Evolutionary conservation across 2,329 filamentous ascomycete genomes (phyloP), one percentile per base, ranked within the genome.

Genomic region (Hypoxylon sp.): DNA sequence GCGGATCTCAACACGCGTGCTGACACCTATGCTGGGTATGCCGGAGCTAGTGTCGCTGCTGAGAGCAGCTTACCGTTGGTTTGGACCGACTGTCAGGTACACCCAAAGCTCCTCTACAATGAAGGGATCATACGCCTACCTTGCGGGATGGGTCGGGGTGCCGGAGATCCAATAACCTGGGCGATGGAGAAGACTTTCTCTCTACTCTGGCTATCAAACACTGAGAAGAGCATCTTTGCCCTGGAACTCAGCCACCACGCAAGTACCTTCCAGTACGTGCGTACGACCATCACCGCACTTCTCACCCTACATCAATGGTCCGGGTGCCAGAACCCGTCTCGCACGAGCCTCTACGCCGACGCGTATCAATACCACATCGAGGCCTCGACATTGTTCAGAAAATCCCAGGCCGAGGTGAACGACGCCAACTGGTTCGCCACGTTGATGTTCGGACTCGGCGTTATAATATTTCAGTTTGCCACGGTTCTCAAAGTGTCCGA

Each of bases 401-500:
- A 79, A 38, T 85, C 86, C 7, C 78, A 86, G 64, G 79, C 83
- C 3, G 74, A 78, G 2, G 72, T 87, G 43, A 88, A 90, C 68
- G 88, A 87, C 40, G 84, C 88, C 27, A 88, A 89, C 60, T 92
- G 89, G 67, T 49, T 69, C 8, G 58, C 66, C 0, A 54, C 62
- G 4, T 40, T 68, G 26, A 48, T 64, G 41, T 69, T 69, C 27
- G 65, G 63, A 15, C 42, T 69, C 15, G 58, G 63, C 1, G 57
- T 68, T 18, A 62, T 68, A 33, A 60, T 70, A 27, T 70, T 67
- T 47, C 65, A 64, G 21, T 67, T 70, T 18, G 63, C 62, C 8
- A 48, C 48, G 2, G 52, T 54, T 9, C 40, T 58, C 27, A 49
- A 35, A 4, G 20, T 46, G 11, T 40, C 60, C 3, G 52, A 64